Evolutionary conservation across 306 rosid species (phyloP), one percentile per base, ranked within the genome.

Genomic region (Dryas drummondii): DNA sequence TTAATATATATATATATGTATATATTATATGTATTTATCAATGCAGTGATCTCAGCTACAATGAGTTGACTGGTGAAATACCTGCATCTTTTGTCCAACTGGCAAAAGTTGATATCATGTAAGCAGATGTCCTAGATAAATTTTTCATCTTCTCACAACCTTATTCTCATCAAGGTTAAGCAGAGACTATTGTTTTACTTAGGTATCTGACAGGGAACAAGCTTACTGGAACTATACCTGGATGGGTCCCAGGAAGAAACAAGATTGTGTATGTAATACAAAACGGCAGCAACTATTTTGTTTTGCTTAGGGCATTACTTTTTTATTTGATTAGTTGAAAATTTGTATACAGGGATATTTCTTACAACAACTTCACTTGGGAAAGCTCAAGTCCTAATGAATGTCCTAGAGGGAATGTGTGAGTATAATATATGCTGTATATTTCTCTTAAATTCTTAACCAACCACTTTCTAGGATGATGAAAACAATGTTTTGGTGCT

Each of bases 1-100:
- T 55, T 61, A n/a, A n/a, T n/a, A 17, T 73, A 22, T 22, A 0
- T 19, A 22, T 22, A 22, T 22, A 22, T 22, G 0, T 22, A 22
- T 22, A 22, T 22, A 22, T 22, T 22, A 22, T 22, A 22, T 22
- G 22, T 22, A 22, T 22, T 22, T 22, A 22, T 22, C 78, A 26
- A 46, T 87, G 78, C 14, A 94, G 98, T 71, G 98, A 94, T 84
- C 90, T 94, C 76, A 91, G 94, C 82, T 94, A 80, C 80, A 94
- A 94, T 73, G 71, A 74, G 63, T 85, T 94, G 86, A 88, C 81
- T 63, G 97, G 98, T 27, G 75, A 81, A 83, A 83, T 94, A 76
- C 98, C 97, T 17, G 73, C 37, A 17, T 80, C 94, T 74, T 94
- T 94, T 56, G 47, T 3, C 19, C 76, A 70, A 32, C 88, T 90